These are phyloP conservation scores for Bisporella sp. DNA, from an alignment of 2,329 filamentous ascomycete species.

Conservation along the genomic window DNA sequence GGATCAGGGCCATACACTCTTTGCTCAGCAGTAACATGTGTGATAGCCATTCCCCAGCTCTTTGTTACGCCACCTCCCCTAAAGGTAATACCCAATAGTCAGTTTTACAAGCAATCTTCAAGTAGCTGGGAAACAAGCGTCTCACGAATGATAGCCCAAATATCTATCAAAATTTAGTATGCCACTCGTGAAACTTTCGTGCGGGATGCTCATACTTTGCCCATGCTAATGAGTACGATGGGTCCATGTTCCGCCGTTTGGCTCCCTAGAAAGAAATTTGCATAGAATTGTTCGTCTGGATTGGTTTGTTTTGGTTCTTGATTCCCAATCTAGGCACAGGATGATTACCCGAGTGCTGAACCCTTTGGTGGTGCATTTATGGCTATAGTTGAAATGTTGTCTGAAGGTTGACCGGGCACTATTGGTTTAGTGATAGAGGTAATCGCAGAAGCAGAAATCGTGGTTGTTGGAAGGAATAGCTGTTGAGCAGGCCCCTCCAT, in stretches of 20 bases:
- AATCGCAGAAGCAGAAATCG: no score
- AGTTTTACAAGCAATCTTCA: no score
- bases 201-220: conserved; percentile 31
- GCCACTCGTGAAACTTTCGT: no score
- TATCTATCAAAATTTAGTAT: no score
- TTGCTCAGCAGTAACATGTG: conserved; percentile 64
- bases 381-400: not conserved
- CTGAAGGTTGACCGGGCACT: not conserved
- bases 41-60: conserved; percentile 73
- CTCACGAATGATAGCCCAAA: no score
- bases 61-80: conserved; percentile 48
- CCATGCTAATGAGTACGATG: conserved; percentile 67
- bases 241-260: conserved; percentile 66
- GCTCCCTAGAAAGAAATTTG: conserved; percentile 70
- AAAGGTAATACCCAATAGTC: no score
- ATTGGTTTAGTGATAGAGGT: no score
- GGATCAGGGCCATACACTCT: conserved; percentile 57
- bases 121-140: no score
- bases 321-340: conserved; percentile 50
- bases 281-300: conserved; percentile 74
- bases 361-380: conserved; percentile 10
- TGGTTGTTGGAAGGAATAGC: no score
- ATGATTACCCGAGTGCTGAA: conserved; percentile 45
- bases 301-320: conserved; percentile 32
- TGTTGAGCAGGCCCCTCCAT: no score